A percentile compares a stretch with the other conserved stretches of the same genome.
These are phyloP conservation scores for Strobilomyces echinocephalus DNA, from an alignment of 768 basidiomycete genomes.

Conservation along the genomic window DNA sequence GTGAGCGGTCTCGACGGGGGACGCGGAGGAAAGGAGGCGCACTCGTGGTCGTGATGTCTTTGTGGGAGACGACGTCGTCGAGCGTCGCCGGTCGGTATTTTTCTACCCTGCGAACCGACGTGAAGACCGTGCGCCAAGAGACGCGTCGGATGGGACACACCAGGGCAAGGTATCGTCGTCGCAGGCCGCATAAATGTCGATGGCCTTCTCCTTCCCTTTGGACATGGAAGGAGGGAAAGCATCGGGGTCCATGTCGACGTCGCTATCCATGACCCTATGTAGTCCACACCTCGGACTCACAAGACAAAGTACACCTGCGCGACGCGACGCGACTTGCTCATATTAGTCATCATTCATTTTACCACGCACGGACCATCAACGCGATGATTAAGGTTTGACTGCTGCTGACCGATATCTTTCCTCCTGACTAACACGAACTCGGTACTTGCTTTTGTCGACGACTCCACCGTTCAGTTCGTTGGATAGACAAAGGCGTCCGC, in stretches of 20 bases:
- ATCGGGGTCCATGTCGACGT: conserved; percentile 49
- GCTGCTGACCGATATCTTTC: conserved; percentile 12
- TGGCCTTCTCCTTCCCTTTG: conserved; percentile 72
- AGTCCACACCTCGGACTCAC: too few species aligned
- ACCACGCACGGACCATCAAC: conserved; percentile 45
- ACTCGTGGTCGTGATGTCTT: conserved; percentile 95
- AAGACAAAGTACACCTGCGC: too few species aligned
- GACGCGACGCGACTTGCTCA: neutral
- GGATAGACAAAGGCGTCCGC: conserved; percentile 81
- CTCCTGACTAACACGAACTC: conserved; percentile 22
- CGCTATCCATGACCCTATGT: conserved; percentile 53
- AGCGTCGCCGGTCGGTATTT: conserved; percentile 92
- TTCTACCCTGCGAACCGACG: conserved; percentile 69
- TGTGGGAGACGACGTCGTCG: conserved; percentile 94
- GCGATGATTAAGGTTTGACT: conserved; percentile 28
- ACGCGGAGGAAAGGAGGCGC: neutral
- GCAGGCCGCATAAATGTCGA: conserved; percentile 36
- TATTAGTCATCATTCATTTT: conserved; percentile 15
- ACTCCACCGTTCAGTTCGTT: conserved; percentile 88
- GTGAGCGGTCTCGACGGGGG: conserved; percentile 3
- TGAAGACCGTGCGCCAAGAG: too few species aligned
- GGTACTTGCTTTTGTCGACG: conserved; percentile 81
- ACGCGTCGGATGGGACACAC: conserved; percentile 39
- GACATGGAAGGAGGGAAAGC: conserved; percentile 23
- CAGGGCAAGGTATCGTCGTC: conserved; percentile 78